Evolutionary conservation across 2,329 filamentous ascomycete species (phyloP), one percentile per base, ranked within the genome.

Genomic region (Davidsoniella eucalypti): DNA sequence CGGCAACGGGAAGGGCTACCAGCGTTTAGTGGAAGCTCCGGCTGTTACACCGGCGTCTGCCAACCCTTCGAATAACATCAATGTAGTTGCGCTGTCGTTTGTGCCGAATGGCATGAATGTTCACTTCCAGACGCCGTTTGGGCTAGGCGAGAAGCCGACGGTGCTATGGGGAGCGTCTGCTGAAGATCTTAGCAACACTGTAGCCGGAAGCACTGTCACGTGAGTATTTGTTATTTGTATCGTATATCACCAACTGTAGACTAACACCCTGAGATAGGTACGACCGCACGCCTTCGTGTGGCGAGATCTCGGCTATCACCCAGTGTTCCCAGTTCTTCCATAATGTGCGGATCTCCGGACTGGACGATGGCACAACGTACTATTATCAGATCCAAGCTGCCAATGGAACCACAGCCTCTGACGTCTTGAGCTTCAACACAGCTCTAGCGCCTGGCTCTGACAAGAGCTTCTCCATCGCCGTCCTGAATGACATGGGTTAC

Each of bases 401-500:
- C 52, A 73, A 73, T 55, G 69, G 69, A 25, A 73, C 69, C 2
- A 72, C 69, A 2, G 59, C 61, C 38, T 72, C 71, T 2, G 61
- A 67, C 1, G 59, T 69, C 14, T 56, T 70, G 50, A 66, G 57
- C 54, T 73, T 73, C 62, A 68, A 59, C 17, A 72, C 70, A 2
- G 65, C 68, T 18, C 64, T 61, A 2, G 63, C 62, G 6, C 63
- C 67, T 23, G 71, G 71, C 46, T 64, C 69, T 52, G 51, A 55
- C 0, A 61, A 57, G 4, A 56, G 61, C 9, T 73, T 73, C 57
- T 63, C 61, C 4, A 59, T 72, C 12, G 69, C 68, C 17, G 65
- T 73, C 2, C 54, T 73, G 38, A 71, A 71, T 54, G 71, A 74
- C 53, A 72, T 74, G 70, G 70, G 70, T 6, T 72, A 72, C 59